Conservation (phyloP, 2,329 filamentous ascomycete genomes). For the Shiraia bambusicola region DNA sequence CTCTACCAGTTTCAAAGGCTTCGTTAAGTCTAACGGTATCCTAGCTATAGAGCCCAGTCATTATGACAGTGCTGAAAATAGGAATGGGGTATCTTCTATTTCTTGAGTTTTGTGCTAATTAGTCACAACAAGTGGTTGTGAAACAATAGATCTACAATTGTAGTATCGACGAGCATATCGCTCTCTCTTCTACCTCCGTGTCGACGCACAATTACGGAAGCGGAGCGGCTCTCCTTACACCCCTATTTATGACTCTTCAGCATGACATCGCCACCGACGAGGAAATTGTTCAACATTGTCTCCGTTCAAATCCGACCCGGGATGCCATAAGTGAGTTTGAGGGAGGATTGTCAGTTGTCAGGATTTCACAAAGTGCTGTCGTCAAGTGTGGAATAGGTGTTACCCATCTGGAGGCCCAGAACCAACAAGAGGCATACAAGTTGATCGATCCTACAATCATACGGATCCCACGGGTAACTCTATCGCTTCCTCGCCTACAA, state of each 20-base stretch:
- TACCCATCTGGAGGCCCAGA: conserved; percentile 3
- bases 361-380: conserved; percentile 8
- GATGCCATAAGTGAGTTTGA: conserved; percentile 4
- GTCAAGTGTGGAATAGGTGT: conserved; percentile 10
- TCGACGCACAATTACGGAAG: too few relatives aligned
- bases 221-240: not conserved
- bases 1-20: conserved; percentile 13
- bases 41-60: conserved; percentile 9
- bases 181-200: too few relatives aligned
- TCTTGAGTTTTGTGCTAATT: too few relatives aligned
- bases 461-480: conserved; percentile 6
- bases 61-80: conserved; percentile 1
- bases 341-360: conserved; percentile 10
- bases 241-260: conserved; percentile 1
- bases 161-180: too few relatives aligned
- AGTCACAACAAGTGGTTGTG: too few relatives aligned
- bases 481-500: conserved; percentile 5
- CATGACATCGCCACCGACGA: conserved; percentile 2
- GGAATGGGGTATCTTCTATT: not conserved
- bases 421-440: conserved; percentile 8
- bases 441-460: conserved; percentile 6
- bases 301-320: conserved; percentile 6
- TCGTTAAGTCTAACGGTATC: conserved; percentile 14
- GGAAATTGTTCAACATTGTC: conserved; percentile 7
- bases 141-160: too few relatives aligned